A percentile compares a stretch with the other conserved stretches of the same genome.
phyloP scores from a whole-genome alignment of 352 stramenopile genomes.

The Peronospora tabacina region DNA sequence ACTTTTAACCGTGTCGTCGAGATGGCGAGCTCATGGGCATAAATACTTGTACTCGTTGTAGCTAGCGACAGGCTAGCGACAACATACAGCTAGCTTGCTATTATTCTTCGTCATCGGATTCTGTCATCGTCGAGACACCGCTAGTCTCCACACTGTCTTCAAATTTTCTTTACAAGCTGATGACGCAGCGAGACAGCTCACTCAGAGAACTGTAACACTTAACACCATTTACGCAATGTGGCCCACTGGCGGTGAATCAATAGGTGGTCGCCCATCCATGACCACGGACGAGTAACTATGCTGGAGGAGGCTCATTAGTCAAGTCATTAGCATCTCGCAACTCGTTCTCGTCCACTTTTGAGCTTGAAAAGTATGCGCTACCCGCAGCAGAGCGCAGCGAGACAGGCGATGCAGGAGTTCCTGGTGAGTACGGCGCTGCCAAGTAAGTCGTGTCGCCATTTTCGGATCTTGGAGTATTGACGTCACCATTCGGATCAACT shows the following conservation, averaged over 20 bases:
- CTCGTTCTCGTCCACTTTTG: constrained; percentile 36
- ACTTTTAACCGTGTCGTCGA: constrained; percentile 1
- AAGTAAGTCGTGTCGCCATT: constrained; percentile 42
- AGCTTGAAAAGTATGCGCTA: constrained; percentile 53
- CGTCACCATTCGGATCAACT: constrained; percentile 6
- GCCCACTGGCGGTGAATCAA: constrained; percentile 13
- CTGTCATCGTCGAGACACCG: constrained; percentile 1
- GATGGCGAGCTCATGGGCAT: constrained; percentile 23
- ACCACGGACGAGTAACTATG: constrained; percentile 45
- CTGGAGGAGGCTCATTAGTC: constrained; percentile 34
- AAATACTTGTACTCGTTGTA: constrained; percentile 32
- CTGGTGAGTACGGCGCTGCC: constrained; percentile 38
- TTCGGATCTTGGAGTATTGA: constrained; percentile 34
- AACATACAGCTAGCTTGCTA: no score
- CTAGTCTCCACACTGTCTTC: constrained; percentile 1
- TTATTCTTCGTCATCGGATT: no score
- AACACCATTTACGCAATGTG: constrained; percentile 36
- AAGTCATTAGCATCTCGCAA: constrained; percentile 11
- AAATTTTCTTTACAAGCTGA: constrained; percentile 11
- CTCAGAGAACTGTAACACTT: background rate
- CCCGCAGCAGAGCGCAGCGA: constrained; percentile 50
- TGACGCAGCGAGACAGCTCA: constrained; percentile 6
- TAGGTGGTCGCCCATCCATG: constrained; percentile 50
- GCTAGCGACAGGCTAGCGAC: no score
- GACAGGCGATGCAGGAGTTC: constrained; percentile 27